A percentile compares a stretch with the other conserved stretches of the same genome.
Evolutionary conservation across 768 basidiomycete genomes (phyloP).

Genomic region (Mycena leptocephala): DNA sequence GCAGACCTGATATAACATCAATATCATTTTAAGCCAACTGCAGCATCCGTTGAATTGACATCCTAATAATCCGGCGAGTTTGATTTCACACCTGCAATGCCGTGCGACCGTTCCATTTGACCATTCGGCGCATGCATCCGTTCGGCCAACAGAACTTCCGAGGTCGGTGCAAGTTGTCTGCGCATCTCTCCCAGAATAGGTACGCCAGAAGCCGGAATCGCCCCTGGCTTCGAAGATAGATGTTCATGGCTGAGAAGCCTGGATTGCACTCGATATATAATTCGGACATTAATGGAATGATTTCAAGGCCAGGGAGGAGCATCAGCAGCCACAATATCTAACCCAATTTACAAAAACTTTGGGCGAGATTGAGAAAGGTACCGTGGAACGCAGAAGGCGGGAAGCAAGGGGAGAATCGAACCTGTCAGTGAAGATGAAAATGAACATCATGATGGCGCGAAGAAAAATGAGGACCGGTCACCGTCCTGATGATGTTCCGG

Average conservation of each 20-base stretch:
- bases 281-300: not conserved
- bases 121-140: not conserved
- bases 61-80: not conserved
- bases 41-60: not conserved
- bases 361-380: not conserved
- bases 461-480: not conserved
- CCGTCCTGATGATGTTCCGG: too few relatives aligned
- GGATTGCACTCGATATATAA: not conserved
- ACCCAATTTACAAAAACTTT: not conserved
- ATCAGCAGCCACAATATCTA: not conserved
- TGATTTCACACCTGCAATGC: not conserved
- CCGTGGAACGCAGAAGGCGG: not conserved
- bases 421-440: not conserved
- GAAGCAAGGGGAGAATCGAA: not conserved
- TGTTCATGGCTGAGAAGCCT: not conserved
- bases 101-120: not conserved
- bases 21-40: not conserved
- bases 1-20: not conserved
- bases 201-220: too few relatives aligned
- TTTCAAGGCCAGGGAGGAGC: not conserved
- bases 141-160: not conserved
- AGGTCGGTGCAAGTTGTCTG: not conserved
- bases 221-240: too few relatives aligned
- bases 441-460: not conserved
- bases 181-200: not conserved